These are phyloP conservation scores for Botrytis sinoallii DNA, from an alignment of 2,329 filamentous ascomycete genomes.

Conservation along the genomic window DNA sequence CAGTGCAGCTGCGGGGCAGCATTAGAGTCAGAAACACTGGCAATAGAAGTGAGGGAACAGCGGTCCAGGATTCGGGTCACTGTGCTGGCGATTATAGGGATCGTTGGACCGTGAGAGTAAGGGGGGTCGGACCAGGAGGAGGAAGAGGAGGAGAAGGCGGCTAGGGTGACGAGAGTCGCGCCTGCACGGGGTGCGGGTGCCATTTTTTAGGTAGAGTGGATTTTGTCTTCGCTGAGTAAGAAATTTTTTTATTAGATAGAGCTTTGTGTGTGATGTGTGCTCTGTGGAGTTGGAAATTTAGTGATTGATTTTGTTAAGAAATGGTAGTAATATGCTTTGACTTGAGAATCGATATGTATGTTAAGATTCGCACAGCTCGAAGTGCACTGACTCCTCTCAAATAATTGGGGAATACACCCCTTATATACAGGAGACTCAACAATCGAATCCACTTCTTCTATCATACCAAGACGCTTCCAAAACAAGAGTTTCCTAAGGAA, in stretches of 20 bases:
- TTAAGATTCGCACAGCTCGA: background rate
- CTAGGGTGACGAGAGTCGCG: background rate
- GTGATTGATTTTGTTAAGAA: background rate
- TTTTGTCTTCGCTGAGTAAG: background rate
- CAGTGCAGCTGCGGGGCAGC: background rate
- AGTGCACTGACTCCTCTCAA: background rate
- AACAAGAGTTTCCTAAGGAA: background rate
- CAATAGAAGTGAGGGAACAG: background rate
- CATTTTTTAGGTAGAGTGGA: background rate
- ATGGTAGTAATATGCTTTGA: background rate
- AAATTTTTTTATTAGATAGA: background rate
- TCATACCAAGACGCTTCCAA: background rate
- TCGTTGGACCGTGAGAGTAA: background rate
- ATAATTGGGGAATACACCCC: background rate
- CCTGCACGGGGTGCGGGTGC: background rate
- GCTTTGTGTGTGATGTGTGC: background rate
- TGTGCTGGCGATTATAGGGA: background rate
- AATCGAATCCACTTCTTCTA: background rate
- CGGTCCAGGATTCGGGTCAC: background rate
- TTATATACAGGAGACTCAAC: background rate
- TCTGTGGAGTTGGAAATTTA: background rate
- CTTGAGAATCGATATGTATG: background rate
- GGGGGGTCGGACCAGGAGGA: background rate
- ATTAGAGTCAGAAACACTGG: background rate
- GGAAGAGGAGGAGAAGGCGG: background rate